These are phyloP conservation scores for Eucalyptus regnans DNA, from an alignment of 345 rosid species.

Conservation along the genomic window DNA sequence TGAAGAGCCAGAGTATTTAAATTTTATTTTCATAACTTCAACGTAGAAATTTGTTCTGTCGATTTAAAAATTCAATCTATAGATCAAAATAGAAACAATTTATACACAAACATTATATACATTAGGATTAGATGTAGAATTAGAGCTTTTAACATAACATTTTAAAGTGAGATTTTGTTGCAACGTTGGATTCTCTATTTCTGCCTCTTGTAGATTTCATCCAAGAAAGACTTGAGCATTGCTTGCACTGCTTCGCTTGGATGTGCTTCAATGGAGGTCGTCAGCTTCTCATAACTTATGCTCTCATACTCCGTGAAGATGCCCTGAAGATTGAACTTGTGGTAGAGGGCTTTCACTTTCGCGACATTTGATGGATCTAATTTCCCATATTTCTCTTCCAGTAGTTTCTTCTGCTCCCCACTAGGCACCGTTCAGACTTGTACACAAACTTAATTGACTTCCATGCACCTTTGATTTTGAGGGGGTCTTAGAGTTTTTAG, in stretches of 20 bases:
- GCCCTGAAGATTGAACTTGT: constrained; percentile 59
- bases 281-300: constrained; percentile 57
- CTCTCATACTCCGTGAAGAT: constrained; percentile 65
- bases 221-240: constrained; percentile 77
- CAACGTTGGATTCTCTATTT: constrained; percentile 13
- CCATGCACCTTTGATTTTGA: not conserved
- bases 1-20: not conserved
- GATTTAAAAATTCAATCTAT: not conserved
- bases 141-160: not conserved
- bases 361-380: constrained; percentile 41
- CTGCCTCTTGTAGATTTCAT: constrained; percentile 81
- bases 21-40: not conserved
- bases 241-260: constrained; percentile 58
- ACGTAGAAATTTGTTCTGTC: not conserved
- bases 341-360: constrained; percentile 58
- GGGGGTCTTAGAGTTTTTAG: not conserved
- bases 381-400: constrained; percentile 74
- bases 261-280: constrained; percentile 47
- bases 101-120: not conserved
- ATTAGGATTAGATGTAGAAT: not conserved
- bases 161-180: not conserved
- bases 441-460: not conserved
- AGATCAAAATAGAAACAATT: not conserved
- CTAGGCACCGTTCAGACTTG: not conserved
- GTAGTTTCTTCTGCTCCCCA: constrained; percentile 45